These are phyloP conservation scores for Lachancea waltii DNA, from an alignment of 805 yeast genomes.

Conservation along the genomic window DNA sequence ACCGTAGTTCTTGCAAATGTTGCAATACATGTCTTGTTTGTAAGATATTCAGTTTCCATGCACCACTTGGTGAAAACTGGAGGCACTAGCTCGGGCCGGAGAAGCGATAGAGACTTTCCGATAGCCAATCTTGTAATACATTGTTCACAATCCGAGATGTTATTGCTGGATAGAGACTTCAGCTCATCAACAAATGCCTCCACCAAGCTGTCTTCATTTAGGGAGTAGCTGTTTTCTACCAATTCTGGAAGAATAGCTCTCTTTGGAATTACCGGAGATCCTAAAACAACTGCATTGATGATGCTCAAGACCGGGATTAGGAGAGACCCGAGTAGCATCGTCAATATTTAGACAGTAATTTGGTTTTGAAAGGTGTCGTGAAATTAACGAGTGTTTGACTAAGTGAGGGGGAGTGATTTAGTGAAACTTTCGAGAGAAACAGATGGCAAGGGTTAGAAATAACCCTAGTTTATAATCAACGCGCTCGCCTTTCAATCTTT, in stretches of 20 bases:
- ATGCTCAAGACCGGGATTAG: not conserved
- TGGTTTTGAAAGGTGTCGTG: too few species aligned
- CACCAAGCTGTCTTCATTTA: slow-evolving; percentile 4
- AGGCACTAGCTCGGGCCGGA: slow-evolving; percentile 39
- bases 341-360: too few species aligned
- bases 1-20: slow-evolving; percentile 36
- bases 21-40: slow-evolving; percentile 26
- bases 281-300: not conserved
- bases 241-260: not conserved
- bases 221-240: not conserved
- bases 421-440: too few species aligned
- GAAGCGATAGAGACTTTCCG: slow-evolving; percentile 35
- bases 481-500: too few species aligned
- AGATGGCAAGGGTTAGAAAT: too few species aligned
- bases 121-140: slow-evolving; percentile 34
- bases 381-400: too few species aligned
- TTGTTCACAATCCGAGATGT: slow-evolving; percentile 26
- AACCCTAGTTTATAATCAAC: too few species aligned
- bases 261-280: slow-evolving; percentile 5
- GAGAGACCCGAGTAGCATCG: too few species aligned
- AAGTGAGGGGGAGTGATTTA: too few species aligned
- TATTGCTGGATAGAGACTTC: slow-evolving; percentile 7
- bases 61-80: slow-evolving; percentile 41
- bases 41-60: slow-evolving; percentile 26
- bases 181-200: slow-evolving; percentile 6